Percentiles rank a stretch among this genome's conserved stretches.
Conservation (phyloP, 495 filamentous ascomycete species). For the Penicillium ucsense region DNA sequence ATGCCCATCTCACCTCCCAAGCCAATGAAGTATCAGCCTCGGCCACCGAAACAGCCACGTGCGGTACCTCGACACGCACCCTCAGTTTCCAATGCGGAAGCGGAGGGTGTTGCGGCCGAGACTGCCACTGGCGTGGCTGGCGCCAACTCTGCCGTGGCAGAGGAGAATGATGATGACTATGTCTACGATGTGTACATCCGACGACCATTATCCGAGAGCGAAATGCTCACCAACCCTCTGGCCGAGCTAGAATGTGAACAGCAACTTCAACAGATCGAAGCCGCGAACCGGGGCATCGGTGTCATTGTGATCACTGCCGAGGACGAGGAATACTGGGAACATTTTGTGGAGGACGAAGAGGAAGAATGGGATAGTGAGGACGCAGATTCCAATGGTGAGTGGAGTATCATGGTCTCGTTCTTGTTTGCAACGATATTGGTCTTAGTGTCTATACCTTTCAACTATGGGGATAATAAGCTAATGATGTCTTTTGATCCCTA, state of each 20-base stretch:
- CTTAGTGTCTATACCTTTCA: too few species aligned
- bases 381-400: constrained; percentile 51
- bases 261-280: constrained; percentile 21
- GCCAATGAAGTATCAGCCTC: constrained; percentile 30
- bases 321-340: constrained; percentile 48
- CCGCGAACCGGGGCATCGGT: constrained; percentile 37
- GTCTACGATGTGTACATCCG: constrained; percentile 57
- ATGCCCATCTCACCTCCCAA: constrained; percentile 11
- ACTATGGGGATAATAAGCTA: too few species aligned
- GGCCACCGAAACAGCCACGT: constrained; percentile 24
- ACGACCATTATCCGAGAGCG: constrained; percentile 24
- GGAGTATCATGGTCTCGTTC: background rate
- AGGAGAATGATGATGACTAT: constrained; percentile 44
- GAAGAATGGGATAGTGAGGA: constrained; percentile 53
- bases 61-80: constrained; percentile 3
- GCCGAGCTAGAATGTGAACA: constrained; percentile 22
- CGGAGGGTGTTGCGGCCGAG: constrained; percentile 2
- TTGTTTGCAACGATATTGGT: too few species aligned
- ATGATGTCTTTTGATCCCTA: too few species aligned
- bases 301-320: constrained; percentile 50
- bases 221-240: constrained; percentile 24
- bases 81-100: background rate
- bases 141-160: constrained; percentile 8
- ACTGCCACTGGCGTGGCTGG: background rate
- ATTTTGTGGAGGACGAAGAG: constrained; percentile 43